A percentile compares a stretch with the other conserved stretches of the same genome.
These are phyloP conservation scores for Mycena metata DNA, from an alignment of 768 basidiomycete species.

Conservation along the genomic window DNA sequence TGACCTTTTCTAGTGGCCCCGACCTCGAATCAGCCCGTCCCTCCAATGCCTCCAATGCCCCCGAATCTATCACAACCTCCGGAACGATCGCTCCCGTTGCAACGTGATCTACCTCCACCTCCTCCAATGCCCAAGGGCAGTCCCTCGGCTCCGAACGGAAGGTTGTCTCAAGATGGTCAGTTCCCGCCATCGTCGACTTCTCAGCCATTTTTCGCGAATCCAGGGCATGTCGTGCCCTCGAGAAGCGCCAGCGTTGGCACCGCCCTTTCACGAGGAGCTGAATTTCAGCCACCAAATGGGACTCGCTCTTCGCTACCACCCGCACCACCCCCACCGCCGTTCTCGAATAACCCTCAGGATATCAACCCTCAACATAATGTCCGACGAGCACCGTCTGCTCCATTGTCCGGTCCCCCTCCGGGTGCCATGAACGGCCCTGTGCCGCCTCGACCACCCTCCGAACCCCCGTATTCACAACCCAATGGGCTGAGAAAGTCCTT, in stretches of 20 bases:
- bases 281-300: slow-evolving; percentile 41
- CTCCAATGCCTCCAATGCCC: slow-evolving; percentile 67
- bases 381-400: slow-evolving; percentile 39
- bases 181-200: slow-evolving; percentile 42
- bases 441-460: slow-evolving; percentile 64
- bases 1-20: slow-evolving; percentile 60
- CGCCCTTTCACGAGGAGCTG: slow-evolving; percentile 41
- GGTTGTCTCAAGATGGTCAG: slow-evolving; percentile 26
- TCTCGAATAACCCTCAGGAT: slow-evolving; percentile 32
- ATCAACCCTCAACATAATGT: slow-evolving; percentile 35
- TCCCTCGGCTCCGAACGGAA: slow-evolving; percentile 18
- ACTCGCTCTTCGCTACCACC: slow-evolving; percentile 31
- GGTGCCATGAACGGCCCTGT: slow-evolving; percentile 40
- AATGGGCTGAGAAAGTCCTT: slow-evolving; percentile 61
- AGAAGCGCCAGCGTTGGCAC: slow-evolving; percentile 53
- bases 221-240: slow-evolving; percentile 55
- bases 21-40: slow-evolving; percentile 73
- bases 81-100: slow-evolving; percentile 11
- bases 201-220: slow-evolving; percentile 54
- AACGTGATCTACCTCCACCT: slow-evolving; percentile 22
- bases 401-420: slow-evolving; percentile 37
- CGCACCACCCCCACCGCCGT: slow-evolving; percentile 27
- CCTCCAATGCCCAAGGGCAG: slow-evolving; percentile 11
- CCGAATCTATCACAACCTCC: slow-evolving; percentile 23
- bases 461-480: slow-evolving; percentile 53